These are phyloP conservation scores for Mangifera indica DNA, from an alignment of 345 rosid species.

Conservation along the genomic window DNA sequence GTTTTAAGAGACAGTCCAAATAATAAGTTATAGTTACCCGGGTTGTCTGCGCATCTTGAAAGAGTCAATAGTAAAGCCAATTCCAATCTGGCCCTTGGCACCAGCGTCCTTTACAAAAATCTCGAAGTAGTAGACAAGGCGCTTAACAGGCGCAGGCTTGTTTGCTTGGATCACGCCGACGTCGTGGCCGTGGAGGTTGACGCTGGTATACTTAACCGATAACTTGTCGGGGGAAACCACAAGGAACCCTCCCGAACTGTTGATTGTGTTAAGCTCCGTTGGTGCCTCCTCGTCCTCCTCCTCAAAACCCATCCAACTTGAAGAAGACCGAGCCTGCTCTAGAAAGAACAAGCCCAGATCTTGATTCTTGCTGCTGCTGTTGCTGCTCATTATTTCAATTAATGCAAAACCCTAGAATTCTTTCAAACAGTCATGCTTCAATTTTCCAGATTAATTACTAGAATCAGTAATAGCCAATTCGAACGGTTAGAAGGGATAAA, in stretches of 20 bases:
- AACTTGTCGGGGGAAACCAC: conserved; percentile 79
- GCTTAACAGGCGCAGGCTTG: conserved; percentile 73
- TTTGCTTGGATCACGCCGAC: conserved; percentile 89
- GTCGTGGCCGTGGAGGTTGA: conserved; percentile 69
- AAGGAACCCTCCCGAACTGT: conserved; percentile 82
- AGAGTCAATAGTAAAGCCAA: conserved; percentile 75
- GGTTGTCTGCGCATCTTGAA: conserved; percentile 94
- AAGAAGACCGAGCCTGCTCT: conserved; percentile 40
- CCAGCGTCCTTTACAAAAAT: conserved; percentile 78
- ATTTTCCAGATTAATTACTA: no score
- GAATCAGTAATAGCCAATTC: no score
- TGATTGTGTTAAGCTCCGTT: conserved; percentile 81
- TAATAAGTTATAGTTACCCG: conserved; percentile 43
- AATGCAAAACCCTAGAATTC: not conserved
- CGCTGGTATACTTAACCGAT: conserved; percentile 64
- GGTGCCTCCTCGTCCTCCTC: conserved; percentile 62
- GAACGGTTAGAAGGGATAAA: no score
- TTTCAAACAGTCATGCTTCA: not conserved
- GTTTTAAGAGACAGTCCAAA: no score
- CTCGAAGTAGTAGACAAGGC: conserved; percentile 87
- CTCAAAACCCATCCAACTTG: conserved; percentile 15
- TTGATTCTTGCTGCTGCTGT: conserved; percentile 17
- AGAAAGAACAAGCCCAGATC: conserved; percentile 62
- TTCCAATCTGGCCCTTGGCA: conserved; percentile 66
- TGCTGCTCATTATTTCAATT: conserved; percentile 11